These are phyloP conservation scores for Phaeoacremonium minimum DNA, from an alignment of 2,329 filamentous ascomycete species.

Conservation along the genomic window DNA sequence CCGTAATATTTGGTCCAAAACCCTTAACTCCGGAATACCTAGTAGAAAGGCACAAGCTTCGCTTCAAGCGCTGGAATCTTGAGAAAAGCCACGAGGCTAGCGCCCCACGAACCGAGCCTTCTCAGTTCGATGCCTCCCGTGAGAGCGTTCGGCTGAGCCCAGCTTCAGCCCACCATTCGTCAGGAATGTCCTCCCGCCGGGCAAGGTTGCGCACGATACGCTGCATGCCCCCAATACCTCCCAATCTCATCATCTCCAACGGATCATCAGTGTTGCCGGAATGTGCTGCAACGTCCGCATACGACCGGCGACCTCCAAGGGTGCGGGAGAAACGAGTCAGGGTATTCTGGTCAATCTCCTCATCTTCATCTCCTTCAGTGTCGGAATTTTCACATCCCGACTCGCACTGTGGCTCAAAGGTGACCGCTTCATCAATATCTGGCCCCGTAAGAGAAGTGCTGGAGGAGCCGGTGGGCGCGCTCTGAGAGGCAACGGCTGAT, in stretches of 20 bases:
- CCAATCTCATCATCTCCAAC: constrained; percentile 31
- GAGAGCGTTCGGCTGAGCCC: constrained; percentile 59
- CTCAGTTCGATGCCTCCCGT: constrained; percentile 25
- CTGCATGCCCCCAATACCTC: constrained; percentile 56
- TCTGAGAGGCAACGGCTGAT: constrained; percentile 38
- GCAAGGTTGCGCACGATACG: constrained; percentile 67
- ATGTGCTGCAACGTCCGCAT: constrained; percentile 43
- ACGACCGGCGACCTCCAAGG: constrained; percentile 18
- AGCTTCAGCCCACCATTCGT: constrained; percentile 75
- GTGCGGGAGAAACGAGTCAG: constrained; percentile 14
- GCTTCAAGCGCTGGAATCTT: constrained; percentile 3
- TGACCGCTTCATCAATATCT: constrained; percentile 27
- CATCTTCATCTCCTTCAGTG: constrained; percentile 45
- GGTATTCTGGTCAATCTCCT: constrained; percentile 17
- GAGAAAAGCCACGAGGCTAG: constrained; percentile 1
- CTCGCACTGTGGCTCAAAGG: constrained; percentile 40
- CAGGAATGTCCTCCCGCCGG: constrained; percentile 69
- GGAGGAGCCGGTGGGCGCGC: constrained; percentile 35
- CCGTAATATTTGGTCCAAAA: too few relatives aligned
- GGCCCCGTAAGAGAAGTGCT: constrained; percentile 40
- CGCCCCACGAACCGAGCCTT: too few relatives aligned
- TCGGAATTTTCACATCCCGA: constrained; percentile 53
- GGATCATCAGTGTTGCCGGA: constrained; percentile 21
- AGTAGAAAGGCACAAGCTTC: constrained; percentile 3
- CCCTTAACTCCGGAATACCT: too few relatives aligned